Percentiles rank a stretch among this genome's conserved stretches.
phyloP scores from a whole-genome alignment of 345 rosid species.

The Conringia planisiliqua region DNA sequence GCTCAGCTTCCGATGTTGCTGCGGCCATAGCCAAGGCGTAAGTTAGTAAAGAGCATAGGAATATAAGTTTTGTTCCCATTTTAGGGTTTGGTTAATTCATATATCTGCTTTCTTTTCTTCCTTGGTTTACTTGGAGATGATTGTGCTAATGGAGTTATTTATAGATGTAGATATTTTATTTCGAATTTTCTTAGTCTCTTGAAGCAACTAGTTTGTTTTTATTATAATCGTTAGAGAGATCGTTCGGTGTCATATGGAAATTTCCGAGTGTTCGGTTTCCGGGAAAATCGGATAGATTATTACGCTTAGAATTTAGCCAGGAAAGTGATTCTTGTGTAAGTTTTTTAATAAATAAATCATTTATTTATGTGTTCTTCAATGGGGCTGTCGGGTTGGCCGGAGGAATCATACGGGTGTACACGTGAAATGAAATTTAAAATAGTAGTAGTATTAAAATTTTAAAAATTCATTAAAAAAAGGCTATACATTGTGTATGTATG shows the following conservation, averaged over 20 bases:
- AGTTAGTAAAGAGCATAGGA: slow-evolving; percentile 18
- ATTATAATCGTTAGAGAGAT: neutral
- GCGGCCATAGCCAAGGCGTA: slow-evolving; percentile 28
- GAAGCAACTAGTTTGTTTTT: neutral
- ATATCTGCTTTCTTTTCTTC: neutral
- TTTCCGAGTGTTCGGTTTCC: slow-evolving; percentile 33
- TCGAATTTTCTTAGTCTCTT: neutral
- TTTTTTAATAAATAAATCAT: neutral
- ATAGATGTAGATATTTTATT: neutral
- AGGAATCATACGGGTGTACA: slow-evolving; percentile 37
- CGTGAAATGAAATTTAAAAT: slow-evolving; percentile 17
- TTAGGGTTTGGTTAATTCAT: neutral
- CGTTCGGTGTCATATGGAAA: slow-evolving; percentile 37
- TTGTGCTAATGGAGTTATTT: slow-evolving; percentile 15
- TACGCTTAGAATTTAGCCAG: neutral
- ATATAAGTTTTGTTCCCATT: slow-evolving; percentile 12
- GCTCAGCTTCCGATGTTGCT: slow-evolving; percentile 22
- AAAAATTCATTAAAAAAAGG: neutral
- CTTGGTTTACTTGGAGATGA: slow-evolving; percentile 18
- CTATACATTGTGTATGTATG: neutral
- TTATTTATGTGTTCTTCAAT: slow-evolving; percentile 10
- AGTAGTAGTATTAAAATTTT: no score
- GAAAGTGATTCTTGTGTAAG: neutral
- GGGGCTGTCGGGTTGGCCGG: slow-evolving; percentile 31
- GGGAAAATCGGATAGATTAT: slow-evolving; percentile 14